Evolutionary conservation across 768 basidiomycete species (phyloP), one percentile per base, ranked within the genome.

Genomic region (Sporobolomyces pararoseus): DNA sequence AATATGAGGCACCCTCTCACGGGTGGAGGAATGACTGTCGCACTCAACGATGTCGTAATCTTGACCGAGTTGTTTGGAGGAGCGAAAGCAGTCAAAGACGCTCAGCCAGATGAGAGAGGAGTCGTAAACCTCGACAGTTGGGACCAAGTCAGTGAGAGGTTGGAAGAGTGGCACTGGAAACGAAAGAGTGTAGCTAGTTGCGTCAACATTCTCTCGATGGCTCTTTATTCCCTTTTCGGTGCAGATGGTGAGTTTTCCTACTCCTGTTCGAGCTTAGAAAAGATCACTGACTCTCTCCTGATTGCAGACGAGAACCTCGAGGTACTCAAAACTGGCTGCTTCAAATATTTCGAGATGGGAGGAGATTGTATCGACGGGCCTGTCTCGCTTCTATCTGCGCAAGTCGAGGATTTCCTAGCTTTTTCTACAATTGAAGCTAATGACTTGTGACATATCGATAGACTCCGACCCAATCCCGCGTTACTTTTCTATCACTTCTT

Each of bases 1-100:
- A 99, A 98, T 78, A 98, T 98, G 94, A 89, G 96, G 0, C 96
- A 99, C 79, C 96, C 96, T 2, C 84, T 99, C 27, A 99, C 96
- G 0, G 96, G 96, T 7, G 82, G 93, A 16, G 96, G 96, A 7
- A 99, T 99, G 96, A 94, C 93, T 0, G 95, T 97, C 46, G 93
- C 92, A 3, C 82, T 98, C 54, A 84, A 86, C 76, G 96, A 98
- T 74, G 88, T 89, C 7, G 88, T 91, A 19, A 73, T 89, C 37
- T 83, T 98, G 80, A 86, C 39, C 1, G 71, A 85, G 21, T 81
- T 90, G 67, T 81, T 96, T 0, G 82, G 31, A 81, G 54, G 76
- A 17, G 65, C 61, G n/a, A 61, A 44, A 31, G 12, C 32, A 13
- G 73, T 66, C 44, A 62, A 66, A 21, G 53, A 66, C n/a, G 58